Base-by-base conservation (phyloP, 805 yeast genomes). In the Sugiyamaella qingdaonensis region DNA sequence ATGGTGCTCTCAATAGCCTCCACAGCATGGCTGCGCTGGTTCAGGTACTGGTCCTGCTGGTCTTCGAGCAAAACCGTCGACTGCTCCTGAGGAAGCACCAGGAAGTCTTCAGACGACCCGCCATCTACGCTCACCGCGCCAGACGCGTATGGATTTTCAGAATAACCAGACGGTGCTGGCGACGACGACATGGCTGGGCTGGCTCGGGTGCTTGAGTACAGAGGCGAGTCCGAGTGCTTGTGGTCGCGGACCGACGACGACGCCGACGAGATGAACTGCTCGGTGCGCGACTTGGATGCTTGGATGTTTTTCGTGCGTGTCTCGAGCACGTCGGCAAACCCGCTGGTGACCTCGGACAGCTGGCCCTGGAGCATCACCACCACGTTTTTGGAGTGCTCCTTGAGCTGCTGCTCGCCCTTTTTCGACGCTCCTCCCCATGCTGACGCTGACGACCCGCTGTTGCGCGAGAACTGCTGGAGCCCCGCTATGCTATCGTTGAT, bases 1-100 rank as follows among this genome's bases (percentile, higher is more conserved):
- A 94, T 94, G 0, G 99, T 94, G n/a, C 89, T 79, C 67, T 94
- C 99, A 48, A 94, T 94, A 0, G 97, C 88, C 66, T 92, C 98
- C 49, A 94, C 97, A 0, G 99, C 99, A 45, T 84, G 69, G 62
- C 84, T 85, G 63, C 99, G 78, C 60, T 86, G 94, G 63, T 84
- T 92, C 52, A 91, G 73, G 65, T 94, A 94, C 52, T 77, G 77
- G 54, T 72, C 72, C 58, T 81, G 82, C 61, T 89, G 95, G 68
- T 91, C 96, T 63, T 92, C 97, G 63, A 90, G 76, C 68, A 91
- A 71, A 63, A 88, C 75, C 61, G 89, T 69, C 61, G 87, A 85
- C 62, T 90, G 96, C 36, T 92, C 86, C 64, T 89, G 96, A 0
- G 97, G 97, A 36, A 92, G 76, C 19, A 88, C 77, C 48, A 90